A percentile compares a stretch with the other conserved stretches of the same genome.
Evolutionary conservation across 164 flowering plant genomes (phyloP).

Genomic region (Akebia trifoliata): DNA sequence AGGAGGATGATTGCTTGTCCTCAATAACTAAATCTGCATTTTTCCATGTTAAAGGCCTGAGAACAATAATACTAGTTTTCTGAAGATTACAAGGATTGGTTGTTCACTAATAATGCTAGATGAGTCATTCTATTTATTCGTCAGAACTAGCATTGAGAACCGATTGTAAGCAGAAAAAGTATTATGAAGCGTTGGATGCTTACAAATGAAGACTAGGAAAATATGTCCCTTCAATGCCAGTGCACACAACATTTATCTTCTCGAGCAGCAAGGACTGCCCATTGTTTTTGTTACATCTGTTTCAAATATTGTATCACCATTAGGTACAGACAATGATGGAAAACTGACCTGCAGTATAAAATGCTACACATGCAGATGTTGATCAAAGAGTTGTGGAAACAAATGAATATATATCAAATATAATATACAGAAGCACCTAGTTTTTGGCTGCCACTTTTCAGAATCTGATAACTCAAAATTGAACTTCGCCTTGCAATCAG

Average conservation of each 20-base stretch:
- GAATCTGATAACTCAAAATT: slow-evolving; percentile 64
- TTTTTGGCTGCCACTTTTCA: slow-evolving; percentile 26
- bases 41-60: too few species aligned
- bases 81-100: too few species aligned
- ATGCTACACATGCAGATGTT: too few species aligned
- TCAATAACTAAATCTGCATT: too few species aligned
- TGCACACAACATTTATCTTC: slow-evolving; percentile 63
- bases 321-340: background rate
- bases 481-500: slow-evolving; percentile 79
- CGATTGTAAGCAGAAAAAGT: background rate
- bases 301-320: slow-evolving; percentile 10
- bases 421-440: slow-evolving; percentile 29
- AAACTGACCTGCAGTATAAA: background rate
- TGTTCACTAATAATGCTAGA: too few species aligned
- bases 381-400: background rate
- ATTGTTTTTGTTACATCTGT: slow-evolving; percentile 34
- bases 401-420: background rate
- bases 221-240: slow-evolving; percentile 78
- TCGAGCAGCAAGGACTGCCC: slow-evolving; percentile 30
- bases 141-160: too few species aligned
- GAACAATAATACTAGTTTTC: too few species aligned
- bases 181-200: slow-evolving; percentile 19
- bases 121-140: too few species aligned
- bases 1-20: too few species aligned
- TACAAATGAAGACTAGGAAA: slow-evolving; percentile 77